Conservation (phyloP, 2,329 filamentous ascomycete genomes). For the Eutypa lata region DNA sequence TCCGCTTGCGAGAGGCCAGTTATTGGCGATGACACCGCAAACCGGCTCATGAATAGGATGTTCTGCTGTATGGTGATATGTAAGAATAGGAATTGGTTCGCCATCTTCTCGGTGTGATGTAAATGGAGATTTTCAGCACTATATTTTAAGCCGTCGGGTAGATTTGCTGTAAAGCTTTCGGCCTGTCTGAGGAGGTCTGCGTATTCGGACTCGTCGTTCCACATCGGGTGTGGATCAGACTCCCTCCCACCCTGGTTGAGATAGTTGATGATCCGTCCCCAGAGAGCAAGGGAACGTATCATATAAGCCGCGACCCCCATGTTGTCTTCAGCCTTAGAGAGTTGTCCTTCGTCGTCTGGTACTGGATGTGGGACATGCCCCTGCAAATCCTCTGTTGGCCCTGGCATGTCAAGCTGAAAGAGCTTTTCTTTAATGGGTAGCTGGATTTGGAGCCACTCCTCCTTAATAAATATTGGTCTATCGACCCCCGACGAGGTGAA, state of each 20-base stretch:
- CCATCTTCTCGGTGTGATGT: constrained; percentile 79
- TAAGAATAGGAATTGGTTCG: constrained; percentile 88
- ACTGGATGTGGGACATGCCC: constrained; percentile 65
- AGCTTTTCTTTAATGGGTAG: constrained; percentile 86
- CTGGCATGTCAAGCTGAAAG: constrained; percentile 88
- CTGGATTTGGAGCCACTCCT: constrained; percentile 85
- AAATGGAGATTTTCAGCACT: constrained; percentile 77
- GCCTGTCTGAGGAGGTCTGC: constrained; percentile 66
- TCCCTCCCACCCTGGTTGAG: constrained; percentile 87
- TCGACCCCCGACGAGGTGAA: constrained; percentile 97
- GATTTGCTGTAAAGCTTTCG: constrained; percentile 63
- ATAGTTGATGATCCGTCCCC: constrained; percentile 87
- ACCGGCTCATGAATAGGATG: constrained; percentile 84
- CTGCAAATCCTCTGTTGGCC: constrained; percentile 77
- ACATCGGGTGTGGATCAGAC: constrained; percentile 72
- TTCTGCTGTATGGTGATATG: constrained; percentile 90
- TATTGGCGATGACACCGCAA: constrained; percentile 67
- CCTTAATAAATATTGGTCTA: constrained; percentile 84
- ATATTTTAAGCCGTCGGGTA: constrained; percentile 73
- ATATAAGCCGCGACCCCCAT: constrained; percentile 95
- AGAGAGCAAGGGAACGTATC: constrained; percentile 78
- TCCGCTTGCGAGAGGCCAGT: constrained; percentile 63
- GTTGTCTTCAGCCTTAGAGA: constrained; percentile 69
- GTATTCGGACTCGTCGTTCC: constrained; percentile 78
- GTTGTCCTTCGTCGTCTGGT: constrained; percentile 59